Percentiles rank a stretch among this genome's conserved stretches.
phyloP scores from a whole-genome alignment of 495 filamentous ascomycete genomes.

The Clavariopsis aquatica region DNA sequence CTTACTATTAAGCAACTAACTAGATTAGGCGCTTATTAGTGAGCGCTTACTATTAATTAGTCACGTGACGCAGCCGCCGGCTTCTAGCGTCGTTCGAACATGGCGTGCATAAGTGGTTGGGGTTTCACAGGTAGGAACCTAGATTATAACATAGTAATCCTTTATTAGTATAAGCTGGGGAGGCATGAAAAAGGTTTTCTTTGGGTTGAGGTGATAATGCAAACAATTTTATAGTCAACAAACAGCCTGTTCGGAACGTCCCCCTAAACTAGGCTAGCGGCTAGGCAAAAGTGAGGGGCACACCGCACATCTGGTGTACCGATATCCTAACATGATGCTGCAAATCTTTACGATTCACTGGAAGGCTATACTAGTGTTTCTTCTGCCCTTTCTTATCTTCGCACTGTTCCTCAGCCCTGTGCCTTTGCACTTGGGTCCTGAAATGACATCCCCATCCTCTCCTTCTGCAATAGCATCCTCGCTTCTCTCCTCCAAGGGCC shows the following conservation, averaged over 20 bases:
- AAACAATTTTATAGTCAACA: background rate
- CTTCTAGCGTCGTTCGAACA: too few species aligned
- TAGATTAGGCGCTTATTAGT: too few species aligned
- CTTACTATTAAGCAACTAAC: too few species aligned
- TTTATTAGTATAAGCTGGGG: too few species aligned
- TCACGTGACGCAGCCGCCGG: too few species aligned
- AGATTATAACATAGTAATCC: too few species aligned
- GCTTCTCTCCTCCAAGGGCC: constrained; percentile 22
- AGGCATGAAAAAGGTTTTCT: too few species aligned
- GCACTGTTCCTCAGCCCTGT: background rate
- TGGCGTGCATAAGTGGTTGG: too few species aligned
- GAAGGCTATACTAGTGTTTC: background rate
- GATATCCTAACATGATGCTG: constrained; percentile 2
- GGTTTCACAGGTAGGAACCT: too few species aligned
- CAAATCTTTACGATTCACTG: constrained; percentile 5
- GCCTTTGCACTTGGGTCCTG: background rate
- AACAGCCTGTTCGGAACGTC: background rate
- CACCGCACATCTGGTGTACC: background rate
- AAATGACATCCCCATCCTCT: constrained; percentile 23
- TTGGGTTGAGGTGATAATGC: background rate
- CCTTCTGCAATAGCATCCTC: constrained; percentile 14
- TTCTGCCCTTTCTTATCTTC: background rate
- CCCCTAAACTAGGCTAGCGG: too few species aligned
- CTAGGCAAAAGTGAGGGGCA: background rate
- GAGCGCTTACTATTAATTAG: too few species aligned